phyloP scores from a whole-genome alignment of 2,329 filamentous ascomycete genomes.

The Aspergillus novofumigatus region DNA sequence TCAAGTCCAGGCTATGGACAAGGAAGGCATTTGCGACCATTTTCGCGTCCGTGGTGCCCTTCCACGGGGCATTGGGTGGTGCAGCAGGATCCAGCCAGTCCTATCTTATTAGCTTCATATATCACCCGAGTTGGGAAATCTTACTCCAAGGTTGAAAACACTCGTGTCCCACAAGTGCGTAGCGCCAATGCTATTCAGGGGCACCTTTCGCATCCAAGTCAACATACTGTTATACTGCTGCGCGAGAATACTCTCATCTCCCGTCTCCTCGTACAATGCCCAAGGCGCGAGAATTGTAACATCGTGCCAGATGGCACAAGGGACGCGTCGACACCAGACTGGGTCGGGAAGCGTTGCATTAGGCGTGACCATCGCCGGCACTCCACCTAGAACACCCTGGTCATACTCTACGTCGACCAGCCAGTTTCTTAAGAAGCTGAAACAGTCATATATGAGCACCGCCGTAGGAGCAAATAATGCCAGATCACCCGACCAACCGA shows the following conservation, averaged over 20 bases:
- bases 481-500: conserved; percentile 53
- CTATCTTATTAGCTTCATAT: too few species aligned
- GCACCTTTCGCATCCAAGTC: not conserved
- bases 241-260: conserved; percentile 27
- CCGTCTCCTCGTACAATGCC: conserved; percentile 27
- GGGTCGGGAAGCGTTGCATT: conserved; percentile 1
- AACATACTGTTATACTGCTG: conserved; percentile 6
- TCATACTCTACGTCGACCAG: conserved; percentile 41
- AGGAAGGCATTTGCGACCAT: conserved; percentile 34
- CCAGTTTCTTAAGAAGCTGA: conserved; percentile 50
- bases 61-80: conserved; percentile 26
- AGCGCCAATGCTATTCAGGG: conserved; percentile 6
- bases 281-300: conserved; percentile 32
- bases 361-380: conserved; percentile 27
- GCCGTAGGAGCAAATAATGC: conserved; percentile 50
- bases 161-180: conserved; percentile 6
- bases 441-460: conserved; percentile 52
- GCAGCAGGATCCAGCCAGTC: conserved; percentile 39
- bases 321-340: not conserved
- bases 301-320: conserved; percentile 35
- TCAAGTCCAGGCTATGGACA: conserved; percentile 26
- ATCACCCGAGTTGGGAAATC: too few species aligned
- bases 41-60: conserved; percentile 23
- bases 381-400: conserved; percentile 27
- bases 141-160: too few species aligned